Evolutionary conservation across 2,329 filamentous ascomycete genomes (phyloP).

Genomic region (Exophiala dermatitidis): DNA sequence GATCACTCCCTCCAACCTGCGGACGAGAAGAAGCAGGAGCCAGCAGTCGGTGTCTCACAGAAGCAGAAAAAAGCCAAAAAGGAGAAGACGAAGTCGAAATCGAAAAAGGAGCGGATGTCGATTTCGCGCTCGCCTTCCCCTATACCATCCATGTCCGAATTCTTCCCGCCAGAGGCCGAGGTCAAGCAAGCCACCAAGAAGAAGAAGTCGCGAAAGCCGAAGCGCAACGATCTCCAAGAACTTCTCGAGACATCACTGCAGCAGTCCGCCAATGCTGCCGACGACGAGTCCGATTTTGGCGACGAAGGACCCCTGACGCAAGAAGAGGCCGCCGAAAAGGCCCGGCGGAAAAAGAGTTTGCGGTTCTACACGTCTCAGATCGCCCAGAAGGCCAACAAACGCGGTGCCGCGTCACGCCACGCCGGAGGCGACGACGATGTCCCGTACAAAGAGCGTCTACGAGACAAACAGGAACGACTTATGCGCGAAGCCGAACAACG

Average conservation of each 20-base stretch:
- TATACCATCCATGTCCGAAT: neutral
- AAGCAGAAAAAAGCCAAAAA: constrained; percentile 37
- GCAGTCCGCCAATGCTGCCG: constrained; percentile 38
- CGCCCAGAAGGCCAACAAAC: constrained; percentile 85
- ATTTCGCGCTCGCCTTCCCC: neutral
- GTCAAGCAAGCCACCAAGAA: constrained; percentile 48
- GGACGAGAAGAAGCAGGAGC: constrained; percentile 21
- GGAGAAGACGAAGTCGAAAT: constrained; percentile 40
- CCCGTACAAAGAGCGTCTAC: constrained; percentile 80
- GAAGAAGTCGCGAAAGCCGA: constrained; percentile 39
- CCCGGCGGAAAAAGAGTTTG: constrained; percentile 78
- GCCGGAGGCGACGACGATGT: constrained; percentile 52
- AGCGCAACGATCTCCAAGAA: constrained; percentile 45
- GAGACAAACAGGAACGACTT: constrained; percentile 76
- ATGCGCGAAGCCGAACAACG: constrained; percentile 82
- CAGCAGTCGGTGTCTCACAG: neutral
- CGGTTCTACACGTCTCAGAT: constrained; percentile 99
- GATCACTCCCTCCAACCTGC: constrained; percentile 8
- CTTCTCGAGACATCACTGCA: constrained; percentile 30
- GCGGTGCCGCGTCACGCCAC: constrained; percentile 56
- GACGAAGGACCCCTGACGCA: constrained; percentile 76
- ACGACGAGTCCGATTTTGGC: constrained; percentile 80
- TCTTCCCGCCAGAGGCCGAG: constrained; percentile 29
- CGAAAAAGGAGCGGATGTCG: constrained; percentile 46
- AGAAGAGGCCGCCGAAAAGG: constrained; percentile 77